These are phyloP conservation scores for Luffa acutangula DNA, from an alignment of 306 rosid species.

Conservation along the genomic window DNA sequence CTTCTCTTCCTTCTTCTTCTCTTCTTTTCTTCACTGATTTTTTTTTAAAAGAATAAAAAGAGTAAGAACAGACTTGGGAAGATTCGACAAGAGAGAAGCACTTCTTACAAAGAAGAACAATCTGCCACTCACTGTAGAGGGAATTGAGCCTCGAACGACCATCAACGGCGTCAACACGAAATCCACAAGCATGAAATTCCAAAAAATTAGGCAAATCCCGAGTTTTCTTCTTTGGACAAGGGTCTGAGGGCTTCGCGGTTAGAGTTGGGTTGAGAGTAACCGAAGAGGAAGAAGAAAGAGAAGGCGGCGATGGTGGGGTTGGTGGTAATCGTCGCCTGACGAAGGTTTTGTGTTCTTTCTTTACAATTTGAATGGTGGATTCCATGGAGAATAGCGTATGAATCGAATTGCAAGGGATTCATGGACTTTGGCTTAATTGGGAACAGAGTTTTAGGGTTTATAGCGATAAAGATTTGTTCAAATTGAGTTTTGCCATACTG, in stretches of 20 bases:
- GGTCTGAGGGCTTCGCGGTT: neutral
- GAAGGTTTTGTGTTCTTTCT: slow-evolving; percentile 9
- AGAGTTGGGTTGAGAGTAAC: neutral
- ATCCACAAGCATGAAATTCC: slow-evolving; percentile 62
- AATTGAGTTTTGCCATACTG: neutral
- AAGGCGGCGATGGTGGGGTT: neutral
- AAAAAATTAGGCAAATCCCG: slow-evolving; percentile 58
- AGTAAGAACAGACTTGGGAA: slow-evolving; percentile 58
- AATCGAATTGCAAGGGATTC: neutral
- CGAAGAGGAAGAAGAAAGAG: slow-evolving; percentile 4
- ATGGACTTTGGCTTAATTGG: neutral
- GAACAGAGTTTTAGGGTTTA: neutral
- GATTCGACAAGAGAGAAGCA: slow-evolving; percentile 43
- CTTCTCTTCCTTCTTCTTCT: too few relatives aligned
- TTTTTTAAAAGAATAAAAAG: too few relatives aligned
- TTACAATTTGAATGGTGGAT: neutral
- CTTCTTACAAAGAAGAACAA: slow-evolving; percentile 63
- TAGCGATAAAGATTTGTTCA: neutral
- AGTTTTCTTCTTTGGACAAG: slow-evolving; percentile 30
- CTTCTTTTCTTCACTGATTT: too few relatives aligned
- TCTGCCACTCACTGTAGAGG: slow-evolving; percentile 71
- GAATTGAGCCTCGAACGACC: slow-evolving; percentile 44
- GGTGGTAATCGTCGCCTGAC: neutral
- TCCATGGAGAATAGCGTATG: neutral
- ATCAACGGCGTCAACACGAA: slow-evolving; percentile 38